A percentile compares a stretch with the other conserved stretches of the same genome.
Conservation (phyloP, 305 asterid genomes). For the Vinca major region DNA sequence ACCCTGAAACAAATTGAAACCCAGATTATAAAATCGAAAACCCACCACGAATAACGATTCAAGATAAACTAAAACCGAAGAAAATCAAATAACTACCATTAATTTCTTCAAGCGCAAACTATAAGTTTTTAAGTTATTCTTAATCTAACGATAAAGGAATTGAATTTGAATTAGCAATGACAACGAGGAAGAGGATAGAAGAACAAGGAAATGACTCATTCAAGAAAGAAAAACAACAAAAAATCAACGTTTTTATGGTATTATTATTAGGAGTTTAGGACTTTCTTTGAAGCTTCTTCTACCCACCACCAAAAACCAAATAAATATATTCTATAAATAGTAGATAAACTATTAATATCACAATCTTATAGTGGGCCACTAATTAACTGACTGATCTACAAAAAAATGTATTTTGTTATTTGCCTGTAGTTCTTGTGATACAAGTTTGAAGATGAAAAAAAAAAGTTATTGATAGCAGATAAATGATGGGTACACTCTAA, state of each 20-base stretch:
- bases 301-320: neutral
- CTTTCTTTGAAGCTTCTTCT: slow-evolving; percentile 26
- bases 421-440: too few relatives aligned
- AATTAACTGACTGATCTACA: too few relatives aligned
- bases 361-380: neutral
- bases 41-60: slow-evolving; percentile 9
- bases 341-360: neutral
- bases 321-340: neutral
- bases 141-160: neutral
- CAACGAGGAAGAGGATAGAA: slow-evolving; percentile 21
- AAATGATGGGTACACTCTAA: too few relatives aligned
- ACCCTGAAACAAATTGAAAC: slow-evolving; percentile 8
- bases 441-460: too few relatives aligned
- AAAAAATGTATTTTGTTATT: too few relatives aligned
- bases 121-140: too few relatives aligned
- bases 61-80: slow-evolving; percentile 1
- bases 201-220: neutral
- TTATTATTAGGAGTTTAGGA: slow-evolving; percentile 3
- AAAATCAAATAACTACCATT: slow-evolving; percentile 5
- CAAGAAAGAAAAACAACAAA: neutral
- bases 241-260: slow-evolving; percentile 10
- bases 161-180: slow-evolving; percentile 16
- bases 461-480: too few relatives aligned
- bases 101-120: slow-evolving; percentile 21
- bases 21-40: slow-evolving; percentile 9